phyloP scores from a whole-genome alignment of 2,329 filamentous ascomycete species.

The Purpureocillium takamizusanense region DNA sequence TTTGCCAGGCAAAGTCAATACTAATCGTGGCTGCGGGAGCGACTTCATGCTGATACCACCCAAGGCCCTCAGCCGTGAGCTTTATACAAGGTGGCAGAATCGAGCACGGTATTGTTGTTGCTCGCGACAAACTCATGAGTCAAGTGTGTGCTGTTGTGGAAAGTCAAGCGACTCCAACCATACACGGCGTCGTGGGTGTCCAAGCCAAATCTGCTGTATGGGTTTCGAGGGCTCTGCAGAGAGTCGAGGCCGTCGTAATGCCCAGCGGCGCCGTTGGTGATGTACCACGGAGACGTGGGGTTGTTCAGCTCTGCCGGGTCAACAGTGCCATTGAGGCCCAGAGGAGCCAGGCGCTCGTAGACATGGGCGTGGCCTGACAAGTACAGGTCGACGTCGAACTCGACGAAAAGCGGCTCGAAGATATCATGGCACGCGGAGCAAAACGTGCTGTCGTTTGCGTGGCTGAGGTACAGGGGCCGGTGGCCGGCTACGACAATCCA shows the following conservation, averaged over 20 bases:
- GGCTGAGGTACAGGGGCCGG: slow-evolving; percentile 38
- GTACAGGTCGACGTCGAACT: slow-evolving; percentile 45
- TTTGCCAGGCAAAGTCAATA: no score
- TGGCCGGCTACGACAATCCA: slow-evolving; percentile 30
- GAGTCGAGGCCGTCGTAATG: slow-evolving; percentile 18
- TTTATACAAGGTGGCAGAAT: slow-evolving; percentile 18
- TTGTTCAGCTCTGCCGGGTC: slow-evolving; percentile 27
- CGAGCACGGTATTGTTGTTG: slow-evolving; percentile 18
- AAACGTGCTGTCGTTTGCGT: slow-evolving; percentile 9
- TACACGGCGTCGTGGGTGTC: slow-evolving; percentile 21
- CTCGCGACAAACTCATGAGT: slow-evolving; percentile 25
- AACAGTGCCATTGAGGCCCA: slow-evolving; percentile 18
- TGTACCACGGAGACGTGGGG: slow-evolving; percentile 15
- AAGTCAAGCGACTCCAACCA: slow-evolving; percentile 26
- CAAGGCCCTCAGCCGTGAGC: neutral
- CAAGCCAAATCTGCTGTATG: slow-evolving; percentile 15
- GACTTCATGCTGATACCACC: no score
- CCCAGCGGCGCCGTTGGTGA: slow-evolving; percentile 17
- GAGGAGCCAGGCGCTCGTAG: slow-evolving; percentile 39
- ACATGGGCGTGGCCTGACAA: slow-evolving; percentile 50
- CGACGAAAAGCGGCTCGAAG: slow-evolving; percentile 43
- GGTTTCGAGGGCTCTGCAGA: slow-evolving; percentile 1
- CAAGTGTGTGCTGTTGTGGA: slow-evolving; percentile 30
- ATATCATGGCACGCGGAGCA: slow-evolving; percentile 31
- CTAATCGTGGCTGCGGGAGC: no score